Conservation (phyloP, 495 filamentous ascomycete genomes). For the Hypoxylon fuscum region DNA sequence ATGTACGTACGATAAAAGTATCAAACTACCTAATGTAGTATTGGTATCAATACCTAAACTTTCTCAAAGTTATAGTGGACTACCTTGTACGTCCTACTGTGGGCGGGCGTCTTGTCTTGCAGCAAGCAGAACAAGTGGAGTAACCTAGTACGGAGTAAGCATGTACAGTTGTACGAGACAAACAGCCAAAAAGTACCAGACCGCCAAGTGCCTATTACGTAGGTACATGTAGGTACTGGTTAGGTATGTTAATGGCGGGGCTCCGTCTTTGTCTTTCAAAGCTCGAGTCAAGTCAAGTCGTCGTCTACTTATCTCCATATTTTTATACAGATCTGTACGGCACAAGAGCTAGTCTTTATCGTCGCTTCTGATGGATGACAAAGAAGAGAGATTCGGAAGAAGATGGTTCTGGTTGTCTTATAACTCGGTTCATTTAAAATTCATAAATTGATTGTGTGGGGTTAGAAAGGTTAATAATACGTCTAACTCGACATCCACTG, state of each 20-base stretch:
- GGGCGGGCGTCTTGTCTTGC: too few species aligned
- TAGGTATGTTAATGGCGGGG: conserved; percentile 25
- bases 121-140: too few species aligned
- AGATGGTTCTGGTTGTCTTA: conserved; percentile 3
- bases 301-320: conserved; percentile 23
- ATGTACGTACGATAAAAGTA: too few species aligned
- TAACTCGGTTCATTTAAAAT: conserved; percentile 20
- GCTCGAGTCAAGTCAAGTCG: conserved; percentile 31
- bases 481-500: conserved; percentile 19
- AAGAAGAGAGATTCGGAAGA: conserved; percentile 7
- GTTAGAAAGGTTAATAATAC: conserved; percentile 24
- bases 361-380: conserved; percentile 9
- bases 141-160: too few species aligned
- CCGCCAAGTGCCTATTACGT: too few species aligned
- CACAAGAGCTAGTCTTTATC: conserved; percentile 1
- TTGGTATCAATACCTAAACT: too few species aligned
- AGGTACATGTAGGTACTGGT: too few species aligned
- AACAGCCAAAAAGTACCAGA: not conserved
- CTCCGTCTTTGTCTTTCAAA: conserved; percentile 24
- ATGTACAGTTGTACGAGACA: too few species aligned
- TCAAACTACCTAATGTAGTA: too few species aligned
- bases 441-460: conserved; percentile 31
- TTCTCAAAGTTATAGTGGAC: too few species aligned
- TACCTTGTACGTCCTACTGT: too few species aligned
- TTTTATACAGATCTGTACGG: conserved; percentile 22